Evolutionary conservation across 2,329 filamentous ascomycete species (phyloP).

Genomic region (Talaromyces sp.): DNA sequence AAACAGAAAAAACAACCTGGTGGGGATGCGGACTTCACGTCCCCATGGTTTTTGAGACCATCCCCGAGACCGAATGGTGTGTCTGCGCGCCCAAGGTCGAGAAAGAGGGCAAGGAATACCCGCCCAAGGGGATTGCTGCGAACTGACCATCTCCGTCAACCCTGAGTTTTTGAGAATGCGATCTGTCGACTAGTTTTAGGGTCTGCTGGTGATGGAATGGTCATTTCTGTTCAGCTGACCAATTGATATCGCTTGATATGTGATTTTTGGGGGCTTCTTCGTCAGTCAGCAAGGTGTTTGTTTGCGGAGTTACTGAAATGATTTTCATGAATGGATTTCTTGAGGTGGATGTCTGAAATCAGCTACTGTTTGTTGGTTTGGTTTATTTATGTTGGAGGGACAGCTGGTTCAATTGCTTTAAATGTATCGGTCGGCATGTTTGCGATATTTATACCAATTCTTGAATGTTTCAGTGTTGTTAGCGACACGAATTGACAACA

Average conservation of each 20-base stretch:
- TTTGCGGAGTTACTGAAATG: background rate
- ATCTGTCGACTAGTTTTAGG: background rate
- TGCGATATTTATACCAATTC: background rate
- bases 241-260: background rate
- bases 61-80: slow-evolving; percentile 13
- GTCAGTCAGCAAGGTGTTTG: background rate
- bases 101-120: slow-evolving; percentile 13
- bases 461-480: background rate
- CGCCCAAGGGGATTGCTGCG: slow-evolving; percentile 12
- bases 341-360: background rate
- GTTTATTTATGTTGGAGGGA: background rate
- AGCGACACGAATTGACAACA: background rate
- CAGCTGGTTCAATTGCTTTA: background rate
- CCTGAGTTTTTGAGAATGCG: background rate
- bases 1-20: slow-evolving; percentile 16
- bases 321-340: background rate
- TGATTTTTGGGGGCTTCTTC: background rate
- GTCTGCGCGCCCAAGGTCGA: slow-evolving; percentile 12
- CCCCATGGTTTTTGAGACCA: slow-evolving; percentile 13
- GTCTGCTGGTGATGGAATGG: background rate
- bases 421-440: background rate
- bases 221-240: too few relatives aligned
- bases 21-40: slow-evolving; percentile 15
- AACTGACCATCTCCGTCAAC: slow-evolving; percentile 6
- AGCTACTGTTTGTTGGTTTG: background rate